Base-by-base conservation (phyloP, 2,329 filamentous ascomycete genomes). In the Nothopassalora personata region DNA sequence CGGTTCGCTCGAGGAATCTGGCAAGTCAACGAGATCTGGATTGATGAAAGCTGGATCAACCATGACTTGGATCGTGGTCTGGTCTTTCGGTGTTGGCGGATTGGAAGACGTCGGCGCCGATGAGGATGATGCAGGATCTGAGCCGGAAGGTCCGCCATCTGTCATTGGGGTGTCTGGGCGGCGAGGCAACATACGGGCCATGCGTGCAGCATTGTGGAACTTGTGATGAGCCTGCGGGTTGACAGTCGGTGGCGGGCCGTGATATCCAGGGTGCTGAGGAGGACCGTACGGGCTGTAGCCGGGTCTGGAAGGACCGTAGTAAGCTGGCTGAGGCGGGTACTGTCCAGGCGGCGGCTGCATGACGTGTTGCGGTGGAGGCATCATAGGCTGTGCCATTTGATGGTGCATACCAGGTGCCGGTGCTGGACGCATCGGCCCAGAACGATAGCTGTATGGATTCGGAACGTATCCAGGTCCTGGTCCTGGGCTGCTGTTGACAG, bases 1-100 rank as follows among this genome's bases (percentile, higher is more conserved):
- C 15, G 71, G 71, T 53, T 73, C 72, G 51, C 71, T 72, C 5
- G 69, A 69, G 7, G 70, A 72, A 46, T 72, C 71, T 18, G 68
- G 69, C 45, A 73, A 60, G 47, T 73, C 71, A 11, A 65, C 63
- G 39, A 73, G 56, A 27, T 67, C 66, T n/a, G 70, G 67, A 45
- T 72, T 69, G 55, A 72, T 71, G 63, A 72, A 71, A 5, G 68
- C 64, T n/a, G 72, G 69, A 58, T 73, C 70, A 4, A 73, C 66
- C 9, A 56, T 62, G 5, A 73, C 72, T 57, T 75, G 72, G 47
- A 75, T 69, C 9, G 72, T 68, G 15, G 65, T 69, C 13, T 68
- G 64, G 60, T 76, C 72, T 52, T 71, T 72, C 0, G 78, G 77
- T 7, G 77, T 79, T 27, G 75, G 67, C n/a, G 72, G 72, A 53